phyloP scores from a whole-genome alignment of 768 basidiomycete species.

The Russula emetica region DNA sequence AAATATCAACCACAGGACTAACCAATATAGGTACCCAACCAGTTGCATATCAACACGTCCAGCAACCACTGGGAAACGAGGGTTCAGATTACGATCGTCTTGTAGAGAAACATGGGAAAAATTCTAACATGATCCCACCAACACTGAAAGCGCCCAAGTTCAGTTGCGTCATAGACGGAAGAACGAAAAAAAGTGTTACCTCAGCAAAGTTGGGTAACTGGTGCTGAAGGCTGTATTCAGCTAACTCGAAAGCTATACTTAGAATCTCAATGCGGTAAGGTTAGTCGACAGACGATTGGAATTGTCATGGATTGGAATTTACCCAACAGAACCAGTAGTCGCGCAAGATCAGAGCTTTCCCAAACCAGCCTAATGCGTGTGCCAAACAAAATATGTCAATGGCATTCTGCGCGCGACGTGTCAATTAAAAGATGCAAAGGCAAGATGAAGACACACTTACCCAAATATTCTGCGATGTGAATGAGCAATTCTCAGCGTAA shows the following conservation, averaged over 20 bases:
- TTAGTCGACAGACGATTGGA: constrained; percentile 17
- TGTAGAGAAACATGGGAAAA: constrained; percentile 18
- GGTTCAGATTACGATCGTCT: constrained; percentile 12
- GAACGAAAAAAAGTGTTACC: constrained; percentile 42
- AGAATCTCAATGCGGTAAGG: constrained; percentile 53
- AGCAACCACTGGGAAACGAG: constrained; percentile 63
- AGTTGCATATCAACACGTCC: constrained; percentile 83
- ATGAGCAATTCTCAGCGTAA: constrained; percentile 76
- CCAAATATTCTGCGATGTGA: constrained; percentile 63
- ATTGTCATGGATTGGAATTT: constrained; percentile 29
- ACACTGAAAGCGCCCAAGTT: constrained; percentile 46
- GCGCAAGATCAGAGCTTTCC: constrained; percentile 83
- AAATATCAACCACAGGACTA: constrained; percentile 28
- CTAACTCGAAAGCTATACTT: constrained; percentile 83
- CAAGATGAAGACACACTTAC: constrained; percentile 38
- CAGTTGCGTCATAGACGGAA: constrained; percentile 28
- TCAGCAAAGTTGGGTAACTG: constrained; percentile 86
- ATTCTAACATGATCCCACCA: constrained; percentile 88
- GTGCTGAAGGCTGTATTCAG: constrained; percentile 84
- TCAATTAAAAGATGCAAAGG: constrained; percentile 3
- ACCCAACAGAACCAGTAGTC: constrained; percentile 97
- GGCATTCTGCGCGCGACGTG: constrained; percentile 49
- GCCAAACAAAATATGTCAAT: constrained; percentile 85
- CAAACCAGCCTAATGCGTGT: constrained; percentile 85
- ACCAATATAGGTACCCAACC: constrained; percentile 83